Conservation (phyloP, 1,284 basidiomycete genomes). For the Austropuccinia psidii region DNA sequence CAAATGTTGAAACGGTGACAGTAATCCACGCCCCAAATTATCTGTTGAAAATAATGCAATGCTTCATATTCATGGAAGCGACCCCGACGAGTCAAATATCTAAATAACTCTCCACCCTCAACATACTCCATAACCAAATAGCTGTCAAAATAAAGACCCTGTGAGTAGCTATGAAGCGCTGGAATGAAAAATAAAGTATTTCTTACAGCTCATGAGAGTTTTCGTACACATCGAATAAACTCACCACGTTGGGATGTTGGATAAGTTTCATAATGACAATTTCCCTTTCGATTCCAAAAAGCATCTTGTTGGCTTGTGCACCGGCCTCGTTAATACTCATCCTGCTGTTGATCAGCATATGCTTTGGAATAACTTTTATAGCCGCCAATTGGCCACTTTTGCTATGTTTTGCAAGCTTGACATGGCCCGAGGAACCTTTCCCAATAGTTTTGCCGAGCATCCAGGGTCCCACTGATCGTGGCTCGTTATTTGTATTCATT, state of each 20-base stretch:
- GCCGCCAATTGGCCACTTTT: conserved; percentile 85
- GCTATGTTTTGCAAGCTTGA: conserved; percentile 80
- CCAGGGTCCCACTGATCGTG: conserved; percentile 71
- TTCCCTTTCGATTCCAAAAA: conserved; percentile 83
- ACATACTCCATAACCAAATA: conserved; percentile 96
- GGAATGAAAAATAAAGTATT: background rate
- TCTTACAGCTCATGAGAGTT: conserved; percentile 74
- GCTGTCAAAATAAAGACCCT: conserved; percentile 43
- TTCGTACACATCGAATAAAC: conserved; percentile 94
- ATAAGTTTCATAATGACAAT: conserved; percentile 99
- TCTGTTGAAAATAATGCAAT: conserved; percentile 90
- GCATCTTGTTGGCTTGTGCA: conserved; percentile 67
- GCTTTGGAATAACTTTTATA: conserved; percentile 92
- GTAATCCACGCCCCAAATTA: conserved; percentile 89
- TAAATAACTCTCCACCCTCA: conserved; percentile 93
- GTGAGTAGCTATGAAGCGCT: background rate
- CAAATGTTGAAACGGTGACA: conserved; percentile 96
- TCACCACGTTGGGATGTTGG: conserved; percentile 88
- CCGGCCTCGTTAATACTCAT: conserved; percentile 64
- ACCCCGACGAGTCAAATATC: conserved; percentile 79
- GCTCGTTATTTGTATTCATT: conserved; percentile 47
- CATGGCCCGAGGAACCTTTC: conserved; percentile 80
- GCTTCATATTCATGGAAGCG: conserved; percentile 72
- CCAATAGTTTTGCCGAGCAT: conserved; percentile 88
- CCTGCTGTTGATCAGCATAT: conserved; percentile 62